Evolutionary conservation across 2,329 filamentous ascomycete species (phyloP).

Genomic region (Camillea tinctor): DNA sequence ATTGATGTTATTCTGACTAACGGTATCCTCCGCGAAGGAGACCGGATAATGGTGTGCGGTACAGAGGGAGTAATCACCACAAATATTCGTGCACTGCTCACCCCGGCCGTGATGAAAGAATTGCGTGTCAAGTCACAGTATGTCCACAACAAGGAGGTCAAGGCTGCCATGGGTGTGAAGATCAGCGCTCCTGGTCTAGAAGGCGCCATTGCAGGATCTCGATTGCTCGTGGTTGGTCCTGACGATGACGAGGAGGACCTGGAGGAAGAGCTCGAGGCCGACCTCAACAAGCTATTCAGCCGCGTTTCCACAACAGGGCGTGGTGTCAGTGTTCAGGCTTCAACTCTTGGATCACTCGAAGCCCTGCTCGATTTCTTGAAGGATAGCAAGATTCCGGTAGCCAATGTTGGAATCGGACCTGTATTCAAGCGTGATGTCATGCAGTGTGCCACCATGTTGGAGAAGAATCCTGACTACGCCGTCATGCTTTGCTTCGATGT

Average conservation of each 20-base stretch:
- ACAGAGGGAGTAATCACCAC: conserved; percentile 95
- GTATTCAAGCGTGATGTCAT: conserved; percentile 98
- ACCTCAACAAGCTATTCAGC: conserved; percentile 87
- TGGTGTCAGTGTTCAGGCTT: conserved; percentile 95
- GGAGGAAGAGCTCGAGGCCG: conserved; percentile 92
- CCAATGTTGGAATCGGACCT: conserved; percentile 94
- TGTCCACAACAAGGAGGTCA: conserved; percentile 99
- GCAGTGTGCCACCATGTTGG: conserved; percentile 91
- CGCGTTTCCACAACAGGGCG: conserved; percentile 88
- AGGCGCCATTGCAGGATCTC: conserved; percentile 92
- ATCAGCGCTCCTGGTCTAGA: conserved; percentile 96
- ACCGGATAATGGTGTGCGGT: conserved; percentile 92
- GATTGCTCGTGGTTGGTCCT: conserved; percentile 88
- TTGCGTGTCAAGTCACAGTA: conserved; percentile 93
- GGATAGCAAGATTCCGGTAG: conserved; percentile 93
- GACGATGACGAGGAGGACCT: conserved; percentile 97
- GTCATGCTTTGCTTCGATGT: conserved; percentile 99
- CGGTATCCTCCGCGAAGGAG: conserved; percentile 89
- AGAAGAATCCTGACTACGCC: conserved; percentile 92
- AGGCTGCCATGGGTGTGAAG: conserved; percentile 97
- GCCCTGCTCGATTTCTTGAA: conserved; percentile 95
- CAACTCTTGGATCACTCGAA: conserved; percentile 94
- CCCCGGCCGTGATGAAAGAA: conserved; percentile 89
- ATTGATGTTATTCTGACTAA: conserved; percentile 97
- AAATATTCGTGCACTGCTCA: conserved; percentile 91